Percentiles rank a stretch among this genome's conserved stretches.
phyloP scores from a whole-genome alignment of 345 rosid genomes.

The Noccaea caerulescens region DNA sequence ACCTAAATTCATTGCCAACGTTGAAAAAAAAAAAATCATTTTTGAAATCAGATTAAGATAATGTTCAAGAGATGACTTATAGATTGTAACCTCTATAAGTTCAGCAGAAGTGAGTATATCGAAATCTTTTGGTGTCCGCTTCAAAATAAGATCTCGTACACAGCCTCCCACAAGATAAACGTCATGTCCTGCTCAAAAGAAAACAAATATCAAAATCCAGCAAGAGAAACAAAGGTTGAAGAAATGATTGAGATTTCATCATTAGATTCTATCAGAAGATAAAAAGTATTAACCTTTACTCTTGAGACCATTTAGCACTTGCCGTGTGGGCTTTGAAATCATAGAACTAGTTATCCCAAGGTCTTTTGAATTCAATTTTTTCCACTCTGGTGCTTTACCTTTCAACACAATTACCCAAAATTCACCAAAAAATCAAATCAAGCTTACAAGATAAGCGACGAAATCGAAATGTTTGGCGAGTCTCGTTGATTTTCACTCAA shows the following conservation, averaged over 20 bases:
- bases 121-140: conserved; percentile 78
- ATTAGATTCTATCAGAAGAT: background rate
- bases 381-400: conserved; percentile 46
- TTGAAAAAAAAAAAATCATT: background rate
- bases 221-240: background rate
- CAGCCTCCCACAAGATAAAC: conserved; percentile 96
- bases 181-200: conserved; percentile 57
- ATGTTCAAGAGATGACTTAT: conserved; percentile 1
- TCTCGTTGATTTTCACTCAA: background rate
- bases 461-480: background rate
- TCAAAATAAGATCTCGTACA: conserved; percentile 84
- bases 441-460: background rate
- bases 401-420: conserved; percentile 36
- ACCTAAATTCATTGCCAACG: conserved; percentile 39
- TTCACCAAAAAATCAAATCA: background rate
- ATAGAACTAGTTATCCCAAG: conserved; percentile 53
- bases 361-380: conserved; percentile 51
- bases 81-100: conserved; percentile 62
- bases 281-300: conserved; percentile 47
- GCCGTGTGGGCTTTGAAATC: conserved; percentile 46
- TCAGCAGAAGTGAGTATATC: conserved; percentile 82
- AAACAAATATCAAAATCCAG: conserved; percentile 6
- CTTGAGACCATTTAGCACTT: conserved; percentile 60
- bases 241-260: background rate
- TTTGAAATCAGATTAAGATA: background rate